phyloP scores from a whole-genome alignment of 257 asterid genomes.

The Forsythia suspensa region DNA sequence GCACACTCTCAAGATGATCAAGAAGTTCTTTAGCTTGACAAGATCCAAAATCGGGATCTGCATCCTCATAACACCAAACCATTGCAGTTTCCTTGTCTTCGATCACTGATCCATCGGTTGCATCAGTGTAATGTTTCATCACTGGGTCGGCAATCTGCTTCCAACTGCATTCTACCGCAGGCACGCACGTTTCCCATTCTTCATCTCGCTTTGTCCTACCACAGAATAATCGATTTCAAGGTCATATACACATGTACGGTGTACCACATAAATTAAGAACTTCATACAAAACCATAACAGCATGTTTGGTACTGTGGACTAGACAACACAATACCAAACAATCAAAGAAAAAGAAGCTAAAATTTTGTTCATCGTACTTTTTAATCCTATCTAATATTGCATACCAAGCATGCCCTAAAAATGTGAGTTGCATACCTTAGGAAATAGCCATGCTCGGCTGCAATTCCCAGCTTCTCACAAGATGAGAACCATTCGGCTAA shows the following conservation, averaged over 20 bases:
- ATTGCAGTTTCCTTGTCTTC: slow-evolving; percentile 77
- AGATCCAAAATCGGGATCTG: slow-evolving; percentile 93
- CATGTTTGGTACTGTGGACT: neutral
- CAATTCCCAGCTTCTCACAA: slow-evolving; percentile 73
- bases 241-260: neutral
- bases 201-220: slow-evolving; percentile 60
- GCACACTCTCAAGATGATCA: slow-evolving; percentile 87
- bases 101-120: slow-evolving; percentile 85
- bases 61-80: slow-evolving; percentile 91
- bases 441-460: slow-evolving; percentile 89
- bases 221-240: neutral
- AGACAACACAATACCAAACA: neutral
- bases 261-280: neutral
- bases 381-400: neutral
- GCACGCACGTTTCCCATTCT: slow-evolving; percentile 79
- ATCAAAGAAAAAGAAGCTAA: neutral
- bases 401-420: neutral
- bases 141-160: slow-evolving; percentile 91
- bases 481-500: slow-evolving; percentile 72
- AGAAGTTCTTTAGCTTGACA: slow-evolving; percentile 94
- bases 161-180: slow-evolving; percentile 77
- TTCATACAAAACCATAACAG: neutral
- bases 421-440: slow-evolving; percentile 44
- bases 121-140: slow-evolving; percentile 80
- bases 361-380: neutral